Evolutionary conservation across 441 rosid genomes (phyloP).

Genomic region (Euphorbia neoarborescens): DNA sequence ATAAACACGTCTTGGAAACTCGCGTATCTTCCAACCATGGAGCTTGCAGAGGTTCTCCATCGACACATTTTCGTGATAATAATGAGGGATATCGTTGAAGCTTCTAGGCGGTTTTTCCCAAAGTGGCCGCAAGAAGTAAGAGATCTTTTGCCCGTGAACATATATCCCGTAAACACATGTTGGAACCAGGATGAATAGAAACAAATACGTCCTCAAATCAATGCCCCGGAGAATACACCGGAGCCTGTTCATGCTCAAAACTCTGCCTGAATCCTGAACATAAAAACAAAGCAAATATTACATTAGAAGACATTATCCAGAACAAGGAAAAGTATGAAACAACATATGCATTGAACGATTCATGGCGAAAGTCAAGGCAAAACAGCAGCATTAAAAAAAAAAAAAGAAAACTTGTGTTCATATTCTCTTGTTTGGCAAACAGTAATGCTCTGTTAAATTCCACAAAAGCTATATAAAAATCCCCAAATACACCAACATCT

Average conservation of each 20-base stretch:
- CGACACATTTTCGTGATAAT: conserved; percentile 61
- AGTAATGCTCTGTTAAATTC: not conserved
- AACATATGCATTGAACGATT: not conserved
- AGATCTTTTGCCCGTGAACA: conserved; percentile 79
- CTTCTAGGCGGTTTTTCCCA: conserved; percentile 89
- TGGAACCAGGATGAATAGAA: conserved; percentile 59
- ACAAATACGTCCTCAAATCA: conserved; percentile 48
- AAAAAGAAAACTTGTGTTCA: not conserved
- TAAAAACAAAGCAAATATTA: conserved; percentile 6
- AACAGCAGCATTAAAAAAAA: not conserved
- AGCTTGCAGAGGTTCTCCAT: conserved; percentile 78
- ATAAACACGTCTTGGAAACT: conserved; percentile 72
- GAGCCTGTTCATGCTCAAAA: conserved; percentile 59
- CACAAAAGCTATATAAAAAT: not conserved
- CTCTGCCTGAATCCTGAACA: conserved; percentile 55
- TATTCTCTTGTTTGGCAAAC: not conserved
- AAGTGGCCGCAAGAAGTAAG: conserved; percentile 71
- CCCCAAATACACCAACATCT: not conserved
- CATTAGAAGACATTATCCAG: not conserved
- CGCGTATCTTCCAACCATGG: conserved; percentile 80
- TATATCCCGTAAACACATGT: conserved; percentile 59
- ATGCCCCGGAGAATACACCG: conserved; percentile 72
- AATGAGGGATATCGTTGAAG: conserved; percentile 77
- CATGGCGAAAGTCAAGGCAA: not conserved
- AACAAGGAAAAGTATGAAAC: conserved; percentile 1